Percentiles rank a stretch among this genome's conserved stretches.
These are phyloP conservation scores for Scutellaria barbata DNA, from an alignment of 257 asterid species.

Conservation along the genomic window DNA sequence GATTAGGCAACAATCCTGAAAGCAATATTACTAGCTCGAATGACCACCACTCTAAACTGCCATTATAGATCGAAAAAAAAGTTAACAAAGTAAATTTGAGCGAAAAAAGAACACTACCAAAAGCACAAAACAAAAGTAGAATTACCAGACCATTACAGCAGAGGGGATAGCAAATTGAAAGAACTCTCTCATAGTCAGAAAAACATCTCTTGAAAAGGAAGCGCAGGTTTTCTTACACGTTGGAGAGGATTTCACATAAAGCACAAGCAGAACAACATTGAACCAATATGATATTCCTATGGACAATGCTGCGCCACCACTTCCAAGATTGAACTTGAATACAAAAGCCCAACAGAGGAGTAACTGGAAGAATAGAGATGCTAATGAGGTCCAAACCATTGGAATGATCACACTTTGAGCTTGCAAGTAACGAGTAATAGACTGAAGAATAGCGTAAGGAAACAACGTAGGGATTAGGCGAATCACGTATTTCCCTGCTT, in stretches of 20 bases:
- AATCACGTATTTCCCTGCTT: slow-evolving; percentile 47
- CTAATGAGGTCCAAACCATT: slow-evolving; percentile 44
- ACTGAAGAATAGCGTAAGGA: slow-evolving; percentile 50
- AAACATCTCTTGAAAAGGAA: slow-evolving; percentile 40
- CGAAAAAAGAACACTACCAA: neutral
- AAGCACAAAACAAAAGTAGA: neutral
- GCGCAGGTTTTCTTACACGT: slow-evolving; percentile 41
- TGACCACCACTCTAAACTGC: slow-evolving; percentile 84
- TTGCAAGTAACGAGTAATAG: slow-evolving; percentile 45
- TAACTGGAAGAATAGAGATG: slow-evolving; percentile 36
- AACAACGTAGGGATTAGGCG: slow-evolving; percentile 45
- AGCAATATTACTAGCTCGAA: slow-evolving; percentile 69
- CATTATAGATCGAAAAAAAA: neutral
- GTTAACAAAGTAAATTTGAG: neutral
- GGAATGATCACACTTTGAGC: slow-evolving; percentile 51
- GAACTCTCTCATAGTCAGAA: slow-evolving; percentile 37
- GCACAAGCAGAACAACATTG: slow-evolving; percentile 45
- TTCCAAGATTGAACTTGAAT: slow-evolving; percentile 47
- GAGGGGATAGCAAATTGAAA: slow-evolving; percentile 49
- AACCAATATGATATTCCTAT: slow-evolving; percentile 48
- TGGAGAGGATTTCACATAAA: slow-evolving; percentile 43
- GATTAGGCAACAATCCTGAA: slow-evolving; percentile 77
- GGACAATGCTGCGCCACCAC: slow-evolving; percentile 50
- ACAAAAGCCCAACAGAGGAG: slow-evolving; percentile 49
- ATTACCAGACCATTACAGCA: slow-evolving; percentile 54